These are phyloP conservation scores for Penicillium salamii DNA, from an alignment of 495 filamentous ascomycete species.

Conservation along the genomic window DNA sequence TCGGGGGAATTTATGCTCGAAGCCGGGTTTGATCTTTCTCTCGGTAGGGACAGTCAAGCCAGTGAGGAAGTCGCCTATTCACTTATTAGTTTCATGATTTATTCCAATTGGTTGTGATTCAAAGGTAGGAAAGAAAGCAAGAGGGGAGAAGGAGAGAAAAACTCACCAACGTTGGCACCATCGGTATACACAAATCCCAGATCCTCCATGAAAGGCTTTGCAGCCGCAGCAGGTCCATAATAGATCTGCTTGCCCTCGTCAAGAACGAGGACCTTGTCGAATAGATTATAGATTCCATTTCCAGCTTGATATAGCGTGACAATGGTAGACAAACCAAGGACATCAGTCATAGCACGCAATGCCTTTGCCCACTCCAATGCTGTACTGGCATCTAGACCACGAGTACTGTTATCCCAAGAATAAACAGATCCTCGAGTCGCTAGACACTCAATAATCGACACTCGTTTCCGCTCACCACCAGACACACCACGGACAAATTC, in stretches of 20 bases:
- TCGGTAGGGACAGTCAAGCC: constrained; percentile 68
- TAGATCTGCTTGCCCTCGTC: constrained; percentile 62
- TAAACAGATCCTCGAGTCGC: constrained; percentile 56
- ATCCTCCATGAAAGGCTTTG: constrained; percentile 62
- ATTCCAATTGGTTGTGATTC: too few relatives aligned
- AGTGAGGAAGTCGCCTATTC: constrained; percentile 67
- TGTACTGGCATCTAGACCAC: constrained; percentile 59
- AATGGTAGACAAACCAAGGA: constrained; percentile 43
- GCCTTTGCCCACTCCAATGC: constrained; percentile 53
- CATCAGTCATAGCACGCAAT: constrained; percentile 45
- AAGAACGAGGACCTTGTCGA: constrained; percentile 68
- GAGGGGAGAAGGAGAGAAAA: too few relatives aligned
- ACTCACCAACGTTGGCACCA: constrained; percentile 30
- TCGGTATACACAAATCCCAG: constrained; percentile 63
- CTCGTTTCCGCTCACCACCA: constrained; percentile 75
- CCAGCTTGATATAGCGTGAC: constrained; percentile 60
- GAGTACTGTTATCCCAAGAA: constrained; percentile 60
- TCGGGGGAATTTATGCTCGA: constrained; percentile 41
- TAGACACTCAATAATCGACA: constrained; percentile 64
- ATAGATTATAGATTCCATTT: constrained; percentile 58
- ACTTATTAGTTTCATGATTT: constrained; percentile 28
- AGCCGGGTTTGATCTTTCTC: constrained; percentile 55
- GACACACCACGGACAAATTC: constrained; percentile 75
- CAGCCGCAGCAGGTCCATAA: constrained; percentile 55
- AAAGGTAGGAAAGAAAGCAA: too few relatives aligned